phyloP scores from a whole-genome alignment of 352 stramenopile species.

The Globisporangium sylvaticum region DNA sequence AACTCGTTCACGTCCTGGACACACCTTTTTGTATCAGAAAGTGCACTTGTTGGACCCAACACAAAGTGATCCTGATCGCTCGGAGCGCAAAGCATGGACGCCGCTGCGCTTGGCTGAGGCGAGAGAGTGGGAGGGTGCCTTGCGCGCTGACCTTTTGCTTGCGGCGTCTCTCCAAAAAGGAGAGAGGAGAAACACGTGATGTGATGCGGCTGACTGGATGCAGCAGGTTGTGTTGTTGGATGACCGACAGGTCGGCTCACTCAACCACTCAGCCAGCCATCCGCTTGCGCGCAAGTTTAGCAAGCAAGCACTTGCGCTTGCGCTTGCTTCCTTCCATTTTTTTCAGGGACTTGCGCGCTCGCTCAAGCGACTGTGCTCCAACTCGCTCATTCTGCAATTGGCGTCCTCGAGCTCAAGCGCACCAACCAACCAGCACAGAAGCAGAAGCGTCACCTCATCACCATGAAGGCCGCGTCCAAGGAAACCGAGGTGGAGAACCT shows the following conservation, averaged over 20 bases:
- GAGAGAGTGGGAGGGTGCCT: conserved; percentile 4
- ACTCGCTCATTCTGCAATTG: conserved; percentile 26
- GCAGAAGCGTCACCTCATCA: not conserved
- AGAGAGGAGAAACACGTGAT: not conserved
- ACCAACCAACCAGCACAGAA: conserved; percentile 3
- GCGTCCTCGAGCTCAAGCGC: conserved; percentile 11
- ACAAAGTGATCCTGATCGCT: not conserved
- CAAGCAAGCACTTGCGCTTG: conserved; percentile 2
- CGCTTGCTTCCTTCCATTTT: conserved; percentile 6
- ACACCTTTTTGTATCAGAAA: conserved; percentile 2
- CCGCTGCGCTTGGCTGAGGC: not conserved
- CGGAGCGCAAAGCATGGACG: not conserved
- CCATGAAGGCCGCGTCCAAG: conserved; percentile 17
- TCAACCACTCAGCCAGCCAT: not conserved
- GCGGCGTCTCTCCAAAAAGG: not conserved
- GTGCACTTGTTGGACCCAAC: not conserved
- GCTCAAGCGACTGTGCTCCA: not conserved
- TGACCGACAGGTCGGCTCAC: not conserved
- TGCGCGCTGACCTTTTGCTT: not conserved
- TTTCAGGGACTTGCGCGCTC: not conserved
- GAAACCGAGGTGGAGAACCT: conserved; percentile 22
- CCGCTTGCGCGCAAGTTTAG: not conserved
- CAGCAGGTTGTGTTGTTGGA: not conserved
- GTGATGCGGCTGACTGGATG: not conserved
- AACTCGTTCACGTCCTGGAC: not conserved